Conservation (phyloP, 805 yeast species). For the Lipomyces oligophaga region DNA sequence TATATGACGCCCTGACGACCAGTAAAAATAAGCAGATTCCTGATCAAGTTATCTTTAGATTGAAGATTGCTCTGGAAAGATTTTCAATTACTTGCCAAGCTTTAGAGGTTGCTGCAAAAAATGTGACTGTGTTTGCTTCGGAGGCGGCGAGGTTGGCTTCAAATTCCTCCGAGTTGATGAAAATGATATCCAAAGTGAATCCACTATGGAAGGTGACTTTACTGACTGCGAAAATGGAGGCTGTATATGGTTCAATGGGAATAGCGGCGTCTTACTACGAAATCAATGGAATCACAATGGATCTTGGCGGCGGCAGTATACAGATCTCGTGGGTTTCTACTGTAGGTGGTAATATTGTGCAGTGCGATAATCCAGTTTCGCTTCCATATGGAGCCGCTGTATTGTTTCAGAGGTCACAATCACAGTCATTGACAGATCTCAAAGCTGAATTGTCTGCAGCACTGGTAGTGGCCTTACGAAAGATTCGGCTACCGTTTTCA, state of each 20-base stretch:
- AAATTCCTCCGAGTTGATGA: constrained; percentile 56
- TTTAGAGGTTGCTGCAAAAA: constrained; percentile 59
- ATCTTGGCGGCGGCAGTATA: constrained; percentile 68
- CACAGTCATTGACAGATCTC: not conserved
- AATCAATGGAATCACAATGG: constrained; percentile 65
- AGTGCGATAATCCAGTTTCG: constrained; percentile 56
- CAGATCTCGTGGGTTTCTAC: constrained; percentile 68
- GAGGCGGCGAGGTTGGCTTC: constrained; percentile 71
- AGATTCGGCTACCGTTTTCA: constrained; percentile 10
- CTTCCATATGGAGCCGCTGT: constrained; percentile 72
- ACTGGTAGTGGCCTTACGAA: constrained; percentile 37
- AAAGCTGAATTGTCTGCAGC: constrained; percentile 49
- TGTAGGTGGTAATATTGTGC: constrained; percentile 50
- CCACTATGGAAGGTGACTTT: constrained; percentile 60
- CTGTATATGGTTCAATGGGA: constrained; percentile 64
- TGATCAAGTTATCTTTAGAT: constrained; percentile 52
- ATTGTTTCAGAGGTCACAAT: constrained; percentile 53
- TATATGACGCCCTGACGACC: constrained; percentile 49
- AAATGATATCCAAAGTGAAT: constrained; percentile 53
- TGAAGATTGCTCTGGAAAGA: constrained; percentile 60
- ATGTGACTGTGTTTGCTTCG: constrained; percentile 65
- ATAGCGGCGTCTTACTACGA: constrained; percentile 69
- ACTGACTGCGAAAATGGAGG: constrained; percentile 61
- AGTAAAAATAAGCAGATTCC: constrained; percentile 30
- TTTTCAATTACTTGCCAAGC: constrained; percentile 68